These are phyloP conservation scores for Penicillium riverlandense DNA, from an alignment of 495 filamentous ascomycete species.

Conservation along the genomic window DNA sequence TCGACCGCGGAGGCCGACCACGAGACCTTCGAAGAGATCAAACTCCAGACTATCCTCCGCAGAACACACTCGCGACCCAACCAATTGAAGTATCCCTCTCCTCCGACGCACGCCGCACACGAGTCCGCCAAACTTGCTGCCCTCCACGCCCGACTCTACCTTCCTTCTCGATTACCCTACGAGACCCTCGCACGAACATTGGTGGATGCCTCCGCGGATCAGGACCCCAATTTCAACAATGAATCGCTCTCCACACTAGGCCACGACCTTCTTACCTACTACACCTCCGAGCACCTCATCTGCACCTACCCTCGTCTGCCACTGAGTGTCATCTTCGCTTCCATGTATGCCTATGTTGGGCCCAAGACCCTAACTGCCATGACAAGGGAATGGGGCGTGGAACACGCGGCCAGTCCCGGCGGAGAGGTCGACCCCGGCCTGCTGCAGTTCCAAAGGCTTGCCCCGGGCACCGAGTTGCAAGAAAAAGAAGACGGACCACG, in stretches of 20 bases:
- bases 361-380: constrained; percentile 60
- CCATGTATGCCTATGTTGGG: constrained; percentile 77
- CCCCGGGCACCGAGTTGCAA: constrained; percentile 46
- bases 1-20: no score
- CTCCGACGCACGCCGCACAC: constrained; percentile 57
- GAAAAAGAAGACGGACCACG: constrained; percentile 10
- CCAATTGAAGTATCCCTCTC: constrained; percentile 51
- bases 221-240: constrained; percentile 71
- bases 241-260: constrained; percentile 74
- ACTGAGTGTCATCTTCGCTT: constrained; percentile 69
- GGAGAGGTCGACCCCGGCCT: constrained; percentile 88
- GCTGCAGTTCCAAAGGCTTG: constrained; percentile 67
- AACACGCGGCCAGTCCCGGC: constrained; percentile 72
- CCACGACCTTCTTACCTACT: constrained; percentile 72
- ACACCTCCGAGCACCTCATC: constrained; percentile 80
- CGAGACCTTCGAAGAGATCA: no score
- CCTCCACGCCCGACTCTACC: constrained; percentile 82
- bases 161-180: constrained; percentile 74
- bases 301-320: constrained; percentile 86
- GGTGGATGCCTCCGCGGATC: constrained; percentile 76
- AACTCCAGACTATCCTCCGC: no score
- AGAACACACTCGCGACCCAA: no score
- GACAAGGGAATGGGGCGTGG: constrained; percentile 82
- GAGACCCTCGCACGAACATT: constrained; percentile 81
- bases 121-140: constrained; percentile 86